phyloP scores from a whole-genome alignment of 305 asterid species.

The Fraxinus xanthoxyloides region DNA sequence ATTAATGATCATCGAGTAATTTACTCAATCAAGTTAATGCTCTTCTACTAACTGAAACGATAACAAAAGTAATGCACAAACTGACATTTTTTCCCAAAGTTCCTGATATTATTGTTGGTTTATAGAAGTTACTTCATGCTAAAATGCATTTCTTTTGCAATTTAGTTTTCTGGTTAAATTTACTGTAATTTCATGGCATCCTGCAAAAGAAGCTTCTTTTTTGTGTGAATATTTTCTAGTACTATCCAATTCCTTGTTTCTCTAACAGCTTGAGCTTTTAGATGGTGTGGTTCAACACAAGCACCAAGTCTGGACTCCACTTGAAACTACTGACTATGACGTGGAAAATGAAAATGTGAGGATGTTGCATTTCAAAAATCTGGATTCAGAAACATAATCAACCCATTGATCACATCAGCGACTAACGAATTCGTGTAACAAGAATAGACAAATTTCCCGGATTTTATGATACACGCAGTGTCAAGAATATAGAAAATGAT shows the following conservation, averaged over 20 bases:
- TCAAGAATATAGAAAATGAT: background rate
- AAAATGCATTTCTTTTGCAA: background rate
- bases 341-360: background rate
- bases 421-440: background rate
- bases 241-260: background rate
- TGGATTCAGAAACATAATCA: background rate
- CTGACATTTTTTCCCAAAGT: background rate
- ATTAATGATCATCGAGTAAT: background rate
- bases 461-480: background rate
- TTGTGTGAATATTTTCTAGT: background rate
- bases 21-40: background rate
- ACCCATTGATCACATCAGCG: background rate
- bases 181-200: background rate
- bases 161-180: background rate
- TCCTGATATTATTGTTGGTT: background rate
- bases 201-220: background rate
- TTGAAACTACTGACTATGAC: background rate
- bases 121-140: background rate
- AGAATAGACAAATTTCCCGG: background rate
- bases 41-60: background rate
- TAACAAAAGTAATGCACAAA: background rate
- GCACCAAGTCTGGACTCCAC: background rate
- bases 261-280: background rate
- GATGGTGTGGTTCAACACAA: background rate
- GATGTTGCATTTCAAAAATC: background rate